Base-by-base conservation (phyloP, 78 protist genomes). In the Dictyostelium capitatum region DNA sequence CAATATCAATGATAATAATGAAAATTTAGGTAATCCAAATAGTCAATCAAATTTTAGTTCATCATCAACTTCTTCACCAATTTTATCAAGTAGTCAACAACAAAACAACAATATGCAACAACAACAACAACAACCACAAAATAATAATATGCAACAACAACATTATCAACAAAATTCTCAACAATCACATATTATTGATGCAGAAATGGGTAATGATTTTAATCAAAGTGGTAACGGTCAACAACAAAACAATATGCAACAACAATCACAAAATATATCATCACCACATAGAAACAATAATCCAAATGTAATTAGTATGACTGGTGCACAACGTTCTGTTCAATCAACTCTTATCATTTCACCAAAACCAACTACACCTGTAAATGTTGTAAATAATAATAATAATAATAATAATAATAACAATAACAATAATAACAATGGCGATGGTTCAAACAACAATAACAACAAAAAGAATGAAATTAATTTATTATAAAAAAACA, bases 11-110 rank as follows among this genome's bases (percentile, higher is more conserved):
- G 12, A 73, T 32, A 0, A 3, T 2, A 43, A 47, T 47, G 25
- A 74, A 19, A 74, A 74, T 23, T n/a, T 19, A 4, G n/a, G 11
- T 73, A 32, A 20, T 28, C 20, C 10, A 19, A n/a, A 30, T 28
- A 23, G 20, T n/a, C 46, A n/a, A 74, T 17, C 51, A 74, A 46
- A 74, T 74, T 46, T 46, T 23, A 46, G 23, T 9, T 28, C 51
- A 23, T 43, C 46, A 48, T 32, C 75, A 67, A 37, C 82, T n/a
- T 20, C 82, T 2, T 73, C 79, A 46, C 51, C 79, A 73, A 73
- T 47, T 73, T 73, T 47, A 46, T n/a, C 17, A 46, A 15, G 79
- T 47, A 23, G 6, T 59, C n/a, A 28, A 19, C 51, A 75, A 75
- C 9, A 75, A 20, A 37, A n/a, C n/a, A 73, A 3, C 28, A n/a